phyloP scores from a whole-genome alignment of 345 rosid genomes.

The Triadica sebifera region DNA sequence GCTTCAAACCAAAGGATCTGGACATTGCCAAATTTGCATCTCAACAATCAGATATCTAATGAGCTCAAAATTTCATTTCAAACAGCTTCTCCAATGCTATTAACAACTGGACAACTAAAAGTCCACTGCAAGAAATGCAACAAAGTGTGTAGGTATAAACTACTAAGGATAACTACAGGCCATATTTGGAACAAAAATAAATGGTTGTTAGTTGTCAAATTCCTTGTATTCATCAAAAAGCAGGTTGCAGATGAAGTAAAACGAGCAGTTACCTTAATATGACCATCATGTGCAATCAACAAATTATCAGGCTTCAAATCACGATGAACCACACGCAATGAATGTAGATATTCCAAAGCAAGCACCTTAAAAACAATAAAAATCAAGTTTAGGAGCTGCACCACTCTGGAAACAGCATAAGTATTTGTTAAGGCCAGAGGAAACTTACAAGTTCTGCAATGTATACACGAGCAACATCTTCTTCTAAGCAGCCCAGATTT shows the following conservation, averaged over 20 bases:
- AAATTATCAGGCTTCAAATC: constrained; percentile 98
- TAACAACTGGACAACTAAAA: neutral
- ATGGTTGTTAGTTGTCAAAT: neutral
- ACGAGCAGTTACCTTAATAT: constrained; percentile 67
- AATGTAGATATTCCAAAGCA: constrained; percentile 94
- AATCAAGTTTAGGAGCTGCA: neutral
- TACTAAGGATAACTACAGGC: neutral
- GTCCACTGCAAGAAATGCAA: neutral
- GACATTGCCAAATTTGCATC: neutral
- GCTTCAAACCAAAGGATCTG: neutral
- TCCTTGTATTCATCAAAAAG: neutral
- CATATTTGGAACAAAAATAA: neutral
- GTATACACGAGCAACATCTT: constrained; percentile 96
- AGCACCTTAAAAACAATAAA: constrained; percentile 56
- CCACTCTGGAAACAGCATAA: neutral
- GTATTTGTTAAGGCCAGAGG: neutral
- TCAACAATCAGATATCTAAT: neutral
- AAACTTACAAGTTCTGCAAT: constrained; percentile 95
- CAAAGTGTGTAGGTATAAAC: neutral
- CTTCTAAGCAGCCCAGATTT: constrained; percentile 96
- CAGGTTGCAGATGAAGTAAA: neutral
- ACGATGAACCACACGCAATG: constrained; percentile 91
- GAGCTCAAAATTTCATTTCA: neutral
- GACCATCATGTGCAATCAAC: constrained; percentile 98
- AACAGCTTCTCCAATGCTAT: neutral